These are phyloP conservation scores for Leptographium galeiforme DNA, from an alignment of 2,329 filamentous ascomycete species.

Conservation along the genomic window DNA sequence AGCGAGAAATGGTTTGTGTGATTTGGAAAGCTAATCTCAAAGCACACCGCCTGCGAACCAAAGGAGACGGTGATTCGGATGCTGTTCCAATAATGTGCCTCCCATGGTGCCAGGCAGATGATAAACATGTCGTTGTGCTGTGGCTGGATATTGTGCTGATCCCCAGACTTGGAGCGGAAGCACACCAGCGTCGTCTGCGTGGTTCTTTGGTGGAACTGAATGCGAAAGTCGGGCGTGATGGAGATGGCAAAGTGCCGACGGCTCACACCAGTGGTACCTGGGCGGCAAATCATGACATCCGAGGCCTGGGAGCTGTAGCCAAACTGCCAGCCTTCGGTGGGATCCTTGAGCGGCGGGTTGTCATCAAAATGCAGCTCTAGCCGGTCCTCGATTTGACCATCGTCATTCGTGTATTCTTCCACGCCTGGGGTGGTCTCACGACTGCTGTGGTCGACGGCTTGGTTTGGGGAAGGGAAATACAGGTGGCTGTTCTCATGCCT, in stretches of 20 bases:
- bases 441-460: neutral
- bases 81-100: neutral
- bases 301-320: neutral
- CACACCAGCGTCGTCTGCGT: neutral
- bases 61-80: neutral
- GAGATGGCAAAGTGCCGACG: neutral
- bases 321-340: neutral
- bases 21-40: neutral
- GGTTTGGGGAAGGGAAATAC: neutral
- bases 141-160: neutral
- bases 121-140: neutral
- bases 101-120: neutral
- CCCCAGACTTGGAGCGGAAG: neutral
- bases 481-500: neutral
- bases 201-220: neutral
- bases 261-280: neutral
- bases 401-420: neutral
- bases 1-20: neutral
- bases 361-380: neutral
- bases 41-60: too few species aligned
- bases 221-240: neutral
- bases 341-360: neutral
- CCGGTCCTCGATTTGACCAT: neutral
- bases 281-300: neutral
- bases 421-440: neutral